These are phyloP conservation scores for Umbelopsis sp. DNA, from an alignment of 371 early-diverging fungal species.

Conservation along the genomic window DNA sequence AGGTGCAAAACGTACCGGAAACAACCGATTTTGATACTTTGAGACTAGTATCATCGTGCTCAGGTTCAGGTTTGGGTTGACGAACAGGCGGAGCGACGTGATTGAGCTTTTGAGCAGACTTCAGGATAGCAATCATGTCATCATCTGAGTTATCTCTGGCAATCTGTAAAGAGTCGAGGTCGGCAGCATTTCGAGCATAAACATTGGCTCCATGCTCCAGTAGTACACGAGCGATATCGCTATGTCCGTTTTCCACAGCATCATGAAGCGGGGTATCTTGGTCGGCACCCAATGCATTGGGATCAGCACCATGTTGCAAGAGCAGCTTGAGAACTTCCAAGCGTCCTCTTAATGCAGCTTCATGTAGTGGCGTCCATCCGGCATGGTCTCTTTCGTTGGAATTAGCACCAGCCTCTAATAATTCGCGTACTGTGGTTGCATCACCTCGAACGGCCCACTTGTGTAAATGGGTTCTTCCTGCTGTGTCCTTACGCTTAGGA, in stretches of 20 bases:
- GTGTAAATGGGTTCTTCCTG: conserved; percentile 62
- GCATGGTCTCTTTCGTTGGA: conserved; percentile 74
- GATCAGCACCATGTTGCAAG: conserved; percentile 74
- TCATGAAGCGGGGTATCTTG: conserved; percentile 84
- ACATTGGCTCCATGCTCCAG: conserved; percentile 65
- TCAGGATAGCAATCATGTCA: conserved; percentile 36
- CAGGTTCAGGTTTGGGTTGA: conserved; percentile 2
- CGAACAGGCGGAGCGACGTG: neutral
- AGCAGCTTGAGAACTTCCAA: conserved; percentile 62
- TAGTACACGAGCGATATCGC: conserved; percentile 62
- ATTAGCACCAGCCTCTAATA: conserved; percentile 76
- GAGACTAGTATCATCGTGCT: neutral
- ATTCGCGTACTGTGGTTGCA: conserved; percentile 49
- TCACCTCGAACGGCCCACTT: conserved; percentile 62
- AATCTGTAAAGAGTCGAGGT: conserved; percentile 59
- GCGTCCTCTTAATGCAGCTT: conserved; percentile 75
- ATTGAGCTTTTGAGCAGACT: conserved; percentile 25
- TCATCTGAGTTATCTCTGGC: conserved; percentile 52
- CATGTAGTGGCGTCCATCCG: conserved; percentile 79
- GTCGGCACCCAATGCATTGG: conserved; percentile 70
- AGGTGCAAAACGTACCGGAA: conserved; percentile 6
- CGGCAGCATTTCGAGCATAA: conserved; percentile 54
- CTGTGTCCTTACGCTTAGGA: conserved; percentile 53
- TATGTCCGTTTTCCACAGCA: conserved; percentile 72
- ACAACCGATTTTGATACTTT: neutral